These are phyloP conservation scores for Colletotrichum ledebouriae DNA, from an alignment of 2,329 filamentous ascomycete species.

Conservation along the genomic window DNA sequence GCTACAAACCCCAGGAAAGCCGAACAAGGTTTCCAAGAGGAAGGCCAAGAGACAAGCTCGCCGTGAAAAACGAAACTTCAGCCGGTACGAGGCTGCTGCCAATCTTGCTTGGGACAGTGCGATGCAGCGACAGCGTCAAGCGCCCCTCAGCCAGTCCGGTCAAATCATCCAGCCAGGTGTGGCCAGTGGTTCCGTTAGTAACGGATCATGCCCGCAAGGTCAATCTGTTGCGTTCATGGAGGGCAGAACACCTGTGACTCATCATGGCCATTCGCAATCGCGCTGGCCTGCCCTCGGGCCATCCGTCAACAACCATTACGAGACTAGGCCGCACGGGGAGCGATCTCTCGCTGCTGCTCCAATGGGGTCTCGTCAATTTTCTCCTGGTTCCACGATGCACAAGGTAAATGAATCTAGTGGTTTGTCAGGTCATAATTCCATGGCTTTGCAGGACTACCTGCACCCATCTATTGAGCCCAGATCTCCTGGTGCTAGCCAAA, in stretches of 20 bases:
- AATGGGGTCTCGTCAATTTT: slow-evolving; percentile 31
- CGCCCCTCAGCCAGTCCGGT: slow-evolving; percentile 2
- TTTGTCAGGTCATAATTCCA: slow-evolving; percentile 42
- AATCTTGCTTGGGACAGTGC: slow-evolving; percentile 37
- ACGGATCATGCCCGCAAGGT: slow-evolving; percentile 32
- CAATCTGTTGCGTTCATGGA: slow-evolving; percentile 17
- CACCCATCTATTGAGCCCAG: slow-evolving; percentile 62
- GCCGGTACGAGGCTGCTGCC: slow-evolving; percentile 40
- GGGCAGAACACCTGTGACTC: slow-evolving; percentile 22
- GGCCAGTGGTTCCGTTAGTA: slow-evolving; percentile 34
- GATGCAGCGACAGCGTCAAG: slow-evolving; percentile 27
- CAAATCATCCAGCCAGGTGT: slow-evolving; percentile 8
- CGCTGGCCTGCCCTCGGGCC: slow-evolving; percentile 27
- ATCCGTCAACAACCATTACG: slow-evolving; percentile 43
- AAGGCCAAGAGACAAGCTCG: slow-evolving; percentile 24
- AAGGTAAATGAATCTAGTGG: slow-evolving; percentile 48
- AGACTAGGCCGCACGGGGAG: slow-evolving; percentile 40
- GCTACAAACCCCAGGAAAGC: slow-evolving; percentile 23
- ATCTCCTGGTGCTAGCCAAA: slow-evolving; percentile 50
- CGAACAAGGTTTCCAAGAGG: slow-evolving; percentile 28
- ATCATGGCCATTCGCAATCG: slow-evolving; percentile 42
- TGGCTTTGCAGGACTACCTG: slow-evolving; percentile 57
- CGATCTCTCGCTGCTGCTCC: slow-evolving; percentile 11
- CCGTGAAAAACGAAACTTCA: slow-evolving; percentile 39
- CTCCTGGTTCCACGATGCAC: slow-evolving; percentile 13